Base-by-base conservation (phyloP, 179 eudicot species). In the Heliamphora ciliata region DNA sequence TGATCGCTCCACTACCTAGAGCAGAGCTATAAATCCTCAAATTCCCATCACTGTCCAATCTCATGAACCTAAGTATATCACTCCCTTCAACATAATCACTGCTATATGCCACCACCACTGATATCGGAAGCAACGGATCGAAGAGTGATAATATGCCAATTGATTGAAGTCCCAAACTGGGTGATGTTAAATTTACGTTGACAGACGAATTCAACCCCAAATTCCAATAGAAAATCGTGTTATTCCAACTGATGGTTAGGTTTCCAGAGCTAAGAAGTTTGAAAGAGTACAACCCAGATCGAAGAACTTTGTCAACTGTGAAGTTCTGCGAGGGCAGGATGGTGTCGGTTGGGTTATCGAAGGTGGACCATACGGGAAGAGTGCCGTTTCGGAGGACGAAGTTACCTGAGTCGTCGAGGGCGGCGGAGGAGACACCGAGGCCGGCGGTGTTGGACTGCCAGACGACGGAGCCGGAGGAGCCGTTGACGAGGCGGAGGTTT, bases 41-140 rank as follows among this genome's bases (percentile, higher is more conserved):
- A 88, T 95, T 95, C 46, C 98, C 97, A 91, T 95, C 98, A 74
- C 3, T 72, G 75, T 92, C 98, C 59, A 95, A 70, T 82, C 82
- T 95, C 48, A 94, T 6, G 77, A 88, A 88, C 89, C 97, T 90
- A 4, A 90, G 64, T 0, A 83, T 61, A 68, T 86, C 82, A 4
- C 85, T 89, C 66, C 87, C 71, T 50, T 91, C 92, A 51, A 85
- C 94, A 80, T 88, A 94, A 89, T 95, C 98, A 81, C 93, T 88
- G 72, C 94, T 89, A 83, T 90, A 94, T 65, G 90, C 91, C 81
- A 87, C 44, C 40, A 52, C 63, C 9, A 80, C 87, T 13, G 86
- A 6, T 0, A 65, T 67, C 0, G 83, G 3, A 66, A 91, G 84
- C 15, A 79, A 81, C 0, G 76, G 74, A 86, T 92, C 98, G 46